Percentiles rank a stretch among this genome's conserved stretches.
These are phyloP conservation scores for Auricularia sp. DNA, from an alignment of 768 basidiomycete genomes.

Conservation along the genomic window DNA sequence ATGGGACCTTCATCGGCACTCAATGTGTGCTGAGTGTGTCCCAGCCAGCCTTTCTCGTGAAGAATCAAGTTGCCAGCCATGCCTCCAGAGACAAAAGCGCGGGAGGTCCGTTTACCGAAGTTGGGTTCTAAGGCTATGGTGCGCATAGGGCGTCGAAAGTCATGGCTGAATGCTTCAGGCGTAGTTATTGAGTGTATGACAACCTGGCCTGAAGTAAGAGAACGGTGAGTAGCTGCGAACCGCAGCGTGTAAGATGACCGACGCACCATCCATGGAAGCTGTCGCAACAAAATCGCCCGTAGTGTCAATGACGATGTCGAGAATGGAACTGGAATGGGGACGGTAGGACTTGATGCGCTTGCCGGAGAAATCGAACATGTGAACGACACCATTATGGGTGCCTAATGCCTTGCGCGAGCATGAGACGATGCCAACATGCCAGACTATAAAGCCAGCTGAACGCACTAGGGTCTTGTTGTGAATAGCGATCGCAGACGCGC, in stretches of 20 bases:
- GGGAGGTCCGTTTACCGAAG: conserved; percentile 67
- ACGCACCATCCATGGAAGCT: conserved; percentile 85
- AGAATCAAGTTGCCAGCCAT: conserved; percentile 80
- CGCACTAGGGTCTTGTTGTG: conserved; percentile 64
- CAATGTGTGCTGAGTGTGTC: conserved; percentile 80
- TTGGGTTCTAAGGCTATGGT: conserved; percentile 84
- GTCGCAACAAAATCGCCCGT: conserved; percentile 86
- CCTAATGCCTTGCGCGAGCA: conserved; percentile 59
- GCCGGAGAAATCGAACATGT: conserved; percentile 71
- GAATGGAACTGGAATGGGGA: conserved; percentile 79
- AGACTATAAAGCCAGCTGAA: conserved; percentile 7
- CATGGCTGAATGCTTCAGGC: conserved; percentile 72
- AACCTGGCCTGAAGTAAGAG: conserved; percentile 64
- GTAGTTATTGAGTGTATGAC: conserved; percentile 75
- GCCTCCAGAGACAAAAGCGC: conserved; percentile 85
- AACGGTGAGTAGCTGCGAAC: not conserved
- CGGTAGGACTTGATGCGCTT: conserved; percentile 81
- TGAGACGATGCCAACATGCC: not conserved
- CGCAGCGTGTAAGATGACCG: not conserved
- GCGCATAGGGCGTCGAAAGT: conserved; percentile 87
- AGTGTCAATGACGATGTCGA: conserved; percentile 74
- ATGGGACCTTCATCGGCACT: conserved; percentile 88
- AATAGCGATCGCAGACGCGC: conserved; percentile 73
- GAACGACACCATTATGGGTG: conserved; percentile 87
- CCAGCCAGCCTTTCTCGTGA: conserved; percentile 93